Conservation (phyloP, 2,329 filamentous ascomycete species). For the Trichoderma lentiforme region DNA sequence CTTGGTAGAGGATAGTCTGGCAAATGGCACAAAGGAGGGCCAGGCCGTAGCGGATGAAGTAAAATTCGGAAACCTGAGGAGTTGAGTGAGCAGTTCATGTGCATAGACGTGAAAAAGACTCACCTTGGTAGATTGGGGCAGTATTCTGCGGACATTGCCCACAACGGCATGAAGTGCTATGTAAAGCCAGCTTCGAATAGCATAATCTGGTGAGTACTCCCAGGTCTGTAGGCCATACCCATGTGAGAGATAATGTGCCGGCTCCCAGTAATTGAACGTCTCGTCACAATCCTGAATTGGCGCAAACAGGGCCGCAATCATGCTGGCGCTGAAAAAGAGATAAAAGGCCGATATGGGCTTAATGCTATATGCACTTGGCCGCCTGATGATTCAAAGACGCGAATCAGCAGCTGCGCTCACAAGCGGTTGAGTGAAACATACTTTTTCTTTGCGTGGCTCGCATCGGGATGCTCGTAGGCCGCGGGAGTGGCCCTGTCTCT, state of each 20-base stretch:
- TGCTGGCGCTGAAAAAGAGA: slow-evolving; percentile 69
- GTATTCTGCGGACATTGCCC: slow-evolving; percentile 62
- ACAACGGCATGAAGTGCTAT: slow-evolving; percentile 72
- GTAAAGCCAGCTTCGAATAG: slow-evolving; percentile 95
- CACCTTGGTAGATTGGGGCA: slow-evolving; percentile 60
- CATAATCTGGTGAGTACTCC: slow-evolving; percentile 95
- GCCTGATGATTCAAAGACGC: slow-evolving; percentile 30
- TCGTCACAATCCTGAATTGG: slow-evolving; percentile 98
- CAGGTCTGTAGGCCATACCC: slow-evolving; percentile 94
- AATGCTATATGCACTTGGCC: slow-evolving; percentile 58
- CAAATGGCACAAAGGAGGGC: slow-evolving; percentile 75
- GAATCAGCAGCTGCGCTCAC: slow-evolving; percentile 1
- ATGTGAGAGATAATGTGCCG: slow-evolving; percentile 88
- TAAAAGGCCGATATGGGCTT: slow-evolving; percentile 76
- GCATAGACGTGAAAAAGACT: background rate
- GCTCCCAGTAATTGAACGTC: slow-evolving; percentile 99
- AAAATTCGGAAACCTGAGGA: slow-evolving; percentile 69
- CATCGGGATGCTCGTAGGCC: slow-evolving; percentile 45
- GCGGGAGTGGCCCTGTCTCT: slow-evolving; percentile 23
- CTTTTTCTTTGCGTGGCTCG: slow-evolving; percentile 53
- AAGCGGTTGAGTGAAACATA: slow-evolving; percentile 26
- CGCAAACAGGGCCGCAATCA: slow-evolving; percentile 74
- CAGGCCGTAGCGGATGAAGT: slow-evolving; percentile 73
- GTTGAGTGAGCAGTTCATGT: background rate
- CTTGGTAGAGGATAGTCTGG: slow-evolving; percentile 77